A percentile compares a stretch with the other conserved stretches of the same genome.
These are phyloP conservation scores for Linnemannia exigua DNA, from an alignment of 192 early-diverging fungal species.

Conservation along the genomic window DNA sequence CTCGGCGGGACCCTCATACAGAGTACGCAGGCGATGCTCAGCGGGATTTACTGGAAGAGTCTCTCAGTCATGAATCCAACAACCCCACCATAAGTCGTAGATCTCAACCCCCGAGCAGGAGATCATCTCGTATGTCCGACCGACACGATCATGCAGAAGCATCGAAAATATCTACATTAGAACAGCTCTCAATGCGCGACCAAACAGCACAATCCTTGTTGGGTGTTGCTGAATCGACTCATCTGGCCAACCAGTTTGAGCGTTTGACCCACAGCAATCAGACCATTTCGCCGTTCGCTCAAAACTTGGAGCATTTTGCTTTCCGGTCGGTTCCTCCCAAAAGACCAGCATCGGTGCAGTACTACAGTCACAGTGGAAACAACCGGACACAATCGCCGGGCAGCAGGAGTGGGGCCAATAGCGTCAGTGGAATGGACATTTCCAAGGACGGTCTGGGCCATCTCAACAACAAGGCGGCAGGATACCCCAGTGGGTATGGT, in stretches of 20 bases:
- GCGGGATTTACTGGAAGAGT: conserved; percentile 43
- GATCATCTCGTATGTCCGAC: conserved; percentile 39
- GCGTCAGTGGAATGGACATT: conserved; percentile 12
- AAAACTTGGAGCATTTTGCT: conserved; percentile 82
- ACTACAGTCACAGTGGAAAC: conserved; percentile 16
- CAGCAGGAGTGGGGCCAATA: conserved; percentile 22
- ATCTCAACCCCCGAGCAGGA: background rate
- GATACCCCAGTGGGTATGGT: conserved; percentile 12
- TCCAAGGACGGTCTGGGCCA: conserved; percentile 26
- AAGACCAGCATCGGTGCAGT: conserved; percentile 43
- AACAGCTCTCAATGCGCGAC: conserved; percentile 27
- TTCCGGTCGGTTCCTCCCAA: conserved; percentile 74
- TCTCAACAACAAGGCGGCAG: conserved; percentile 2
- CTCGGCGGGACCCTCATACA: conserved; percentile 50
- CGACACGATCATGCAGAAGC: conserved; percentile 5
- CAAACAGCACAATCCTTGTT: conserved; percentile 5
- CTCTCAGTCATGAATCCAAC: conserved; percentile 34
- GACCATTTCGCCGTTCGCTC: conserved; percentile 90
- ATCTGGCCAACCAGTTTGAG: conserved; percentile 90
- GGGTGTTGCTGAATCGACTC: conserved; percentile 66
- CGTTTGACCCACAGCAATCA: conserved; percentile 87
- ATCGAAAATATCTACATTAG: conserved; percentile 6
- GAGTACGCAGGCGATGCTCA: conserved; percentile 35
- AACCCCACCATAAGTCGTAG: background rate
- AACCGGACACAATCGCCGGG: conserved; percentile 23